Evolutionary conservation across 2,329 filamentous ascomycete genomes (phyloP), one percentile per base, ranked within the genome.

Genomic region (Cytospora leucostoma): DNA sequence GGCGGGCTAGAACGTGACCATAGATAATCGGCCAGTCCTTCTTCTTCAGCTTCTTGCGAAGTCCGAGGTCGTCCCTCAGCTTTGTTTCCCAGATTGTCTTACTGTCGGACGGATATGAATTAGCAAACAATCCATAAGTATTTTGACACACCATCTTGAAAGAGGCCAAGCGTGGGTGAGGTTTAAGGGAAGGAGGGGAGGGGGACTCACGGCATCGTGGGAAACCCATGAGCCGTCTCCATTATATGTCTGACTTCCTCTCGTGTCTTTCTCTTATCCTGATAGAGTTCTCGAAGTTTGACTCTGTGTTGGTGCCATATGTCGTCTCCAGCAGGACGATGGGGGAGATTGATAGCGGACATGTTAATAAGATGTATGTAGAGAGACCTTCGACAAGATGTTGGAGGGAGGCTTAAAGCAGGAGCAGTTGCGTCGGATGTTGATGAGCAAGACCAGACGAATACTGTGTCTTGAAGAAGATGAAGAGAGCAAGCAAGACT

Each of bases 231-330:
- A 0, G 44, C 50, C 21, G 40, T 60, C 37, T 60, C 58, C 58
- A 60, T 54, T 5, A 44, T 60, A 5, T 6, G 2, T 38, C 54
- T 60, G 19, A 60, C 58, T 8, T 60, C 17, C 21, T 60, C 53
- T 17, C 53, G 37, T 3, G 50, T 60, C 50, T 47, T 60, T 50
- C 19, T 60, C 7, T 60, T 49, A 1, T 60, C 50, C n/a, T 60
- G 58, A 6, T 60, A 60, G 12, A 60, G 50, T 5, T 7, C 17
- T 3, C 50, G 37, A 5, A 60, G 53, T 1, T 19, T 10, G 12
- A 12, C 2, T 4, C 12, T 50, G 21, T 60, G 40, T 12, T 44
- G 58, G 7, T 12, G 50, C 58, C 58, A 60, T 5, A 38, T 13
- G 1, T 15, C 3, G 7, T 34, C 17, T 13, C 53, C 50, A 32